Evolutionary conservation across 345 rosid genomes (phyloP), one percentile per base, ranked within the genome.

Genomic region (Chamaenerion angustifolium): DNA sequence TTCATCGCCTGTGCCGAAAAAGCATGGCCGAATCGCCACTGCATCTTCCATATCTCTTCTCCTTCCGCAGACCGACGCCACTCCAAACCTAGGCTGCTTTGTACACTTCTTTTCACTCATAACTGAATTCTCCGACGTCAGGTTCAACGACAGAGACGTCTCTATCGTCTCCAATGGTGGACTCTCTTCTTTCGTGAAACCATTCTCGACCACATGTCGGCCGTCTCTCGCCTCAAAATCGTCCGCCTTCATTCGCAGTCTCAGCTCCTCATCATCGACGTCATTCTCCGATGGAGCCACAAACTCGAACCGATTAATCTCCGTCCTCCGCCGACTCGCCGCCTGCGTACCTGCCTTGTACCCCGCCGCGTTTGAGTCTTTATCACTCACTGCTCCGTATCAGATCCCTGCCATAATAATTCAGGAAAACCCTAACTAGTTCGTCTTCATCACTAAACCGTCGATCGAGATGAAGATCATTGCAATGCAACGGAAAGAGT

Each of bases 21-120:
- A 76, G 15, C 51, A 78, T 0, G 88, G 90, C 17, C 67, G 73
- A 52, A 71, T 46, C 35, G 85, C 68, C 3, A 85, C 88, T 4
- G 90, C 72, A 48, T 89, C 97, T 57, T 89, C 97, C 95, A 89
- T 89, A 21, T 80, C 90, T 61, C 94, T 68, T 48, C 95, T 68
- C 44, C 93, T 69, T 6, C 97, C 97, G 49, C 95, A 82, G 6
- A 82, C 83, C 0, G 88, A 85, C 35, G 94, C 65, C 42, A 64
- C 61, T 18, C 97, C 97, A 63, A 63, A 82, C 65, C 75, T 80
- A 1, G 83, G 93, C 40, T 61, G 45, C 49, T 55, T 42, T 15
- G n/a, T 15, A 40, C 42, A 15, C n/a, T 57, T 7, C 4, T 58
- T 45, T 31, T 46, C 56, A n/a, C 63, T 56, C 17, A 16, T 25